Base-by-base conservation (phyloP, 2,329 filamentous ascomycete genomes). In the Colletotrichum graminicola region DNA sequence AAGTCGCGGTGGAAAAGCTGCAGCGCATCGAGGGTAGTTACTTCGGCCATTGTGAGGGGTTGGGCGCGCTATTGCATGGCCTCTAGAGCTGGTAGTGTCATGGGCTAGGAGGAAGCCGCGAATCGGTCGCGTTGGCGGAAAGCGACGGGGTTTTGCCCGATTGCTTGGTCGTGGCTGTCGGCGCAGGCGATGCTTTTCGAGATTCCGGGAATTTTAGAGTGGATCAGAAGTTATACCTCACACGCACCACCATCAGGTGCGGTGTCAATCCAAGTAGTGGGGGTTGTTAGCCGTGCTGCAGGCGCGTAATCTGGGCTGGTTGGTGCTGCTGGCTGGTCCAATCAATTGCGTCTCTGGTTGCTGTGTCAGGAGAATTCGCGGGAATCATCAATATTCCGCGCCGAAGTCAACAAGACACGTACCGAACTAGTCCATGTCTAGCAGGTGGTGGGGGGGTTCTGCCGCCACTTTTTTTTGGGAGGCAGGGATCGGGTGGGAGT, bases 1-100 rank as follows among this genome's bases (percentile, higher is more conserved):
- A 99, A 90, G 83, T 97, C 94, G 80, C 93, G 90, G 81, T 97
- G 93, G 76, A 99, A 90, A 81, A 90, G 91, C 84, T 95, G 91
- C 77, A 98, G 90, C 82, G 91, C 89, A 78, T 92, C 91, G 78
- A 97, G 87, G 78, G 88, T 90, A 80, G 91, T 91, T 79, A 90
- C 85, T 78, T 92, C 91, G 80, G 92, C 90, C 94, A 96, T 95
- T 75, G 78, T 84, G 81, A 77, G 78, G 73, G 74, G 49, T 79
- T 75, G 75, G 74, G 76, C 74, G 69, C 69, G 76, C 82, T 86
- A 86, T 86, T 80, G 83, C 85, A 87, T 86, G 76, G 77, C 79
- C 75, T 77, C 62, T 45, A 47, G 45, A 61, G 41, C 59, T 43
- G 16, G 36, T 64, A n/a, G 59, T 72, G 59, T 72, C 69, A 72